Conservation (phyloP, 1,139 yeast genomes). For the Lizanozyma gosingica region DNA sequence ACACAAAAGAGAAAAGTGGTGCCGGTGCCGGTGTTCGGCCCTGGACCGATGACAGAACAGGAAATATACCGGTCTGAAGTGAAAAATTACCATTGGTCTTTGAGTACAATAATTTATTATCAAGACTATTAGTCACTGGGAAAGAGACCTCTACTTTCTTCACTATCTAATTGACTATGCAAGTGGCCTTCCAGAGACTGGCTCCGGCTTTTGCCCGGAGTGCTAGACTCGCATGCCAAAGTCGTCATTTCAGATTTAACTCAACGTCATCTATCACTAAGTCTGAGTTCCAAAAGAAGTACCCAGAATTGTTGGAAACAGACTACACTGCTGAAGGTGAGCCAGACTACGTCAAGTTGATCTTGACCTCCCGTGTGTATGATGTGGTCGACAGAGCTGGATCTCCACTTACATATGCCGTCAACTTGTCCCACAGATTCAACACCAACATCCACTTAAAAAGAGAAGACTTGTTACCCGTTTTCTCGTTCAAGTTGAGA, state of each 20-base stretch:
- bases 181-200: background rate
- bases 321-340: conserved; percentile 53
- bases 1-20: no score
- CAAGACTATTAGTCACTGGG: no score
- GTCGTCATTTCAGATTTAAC: no score
- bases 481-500: conserved; percentile 88
- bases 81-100: no score
- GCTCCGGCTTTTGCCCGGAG: background rate
- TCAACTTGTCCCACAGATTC: conserved; percentile 61
- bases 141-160: no score
- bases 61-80: no score
- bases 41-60: no score
- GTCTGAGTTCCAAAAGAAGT: conserved; percentile 11
- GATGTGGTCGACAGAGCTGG: conserved; percentile 78
- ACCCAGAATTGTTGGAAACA: conserved; percentile 40
- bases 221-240: no score
- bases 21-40: no score
- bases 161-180: conserved; percentile 2
- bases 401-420: conserved; percentile 74
- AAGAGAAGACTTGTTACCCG: conserved; percentile 91
- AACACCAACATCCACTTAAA: conserved; percentile 70
- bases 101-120: no score
- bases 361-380: conserved; percentile 85
- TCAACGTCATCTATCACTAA: background rate
- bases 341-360: conserved; percentile 90